Evolutionary conservation across 352 stramenopile species (phyloP), one percentile per base, ranked within the genome.

Genomic region (Peronospora farinosa): DNA sequence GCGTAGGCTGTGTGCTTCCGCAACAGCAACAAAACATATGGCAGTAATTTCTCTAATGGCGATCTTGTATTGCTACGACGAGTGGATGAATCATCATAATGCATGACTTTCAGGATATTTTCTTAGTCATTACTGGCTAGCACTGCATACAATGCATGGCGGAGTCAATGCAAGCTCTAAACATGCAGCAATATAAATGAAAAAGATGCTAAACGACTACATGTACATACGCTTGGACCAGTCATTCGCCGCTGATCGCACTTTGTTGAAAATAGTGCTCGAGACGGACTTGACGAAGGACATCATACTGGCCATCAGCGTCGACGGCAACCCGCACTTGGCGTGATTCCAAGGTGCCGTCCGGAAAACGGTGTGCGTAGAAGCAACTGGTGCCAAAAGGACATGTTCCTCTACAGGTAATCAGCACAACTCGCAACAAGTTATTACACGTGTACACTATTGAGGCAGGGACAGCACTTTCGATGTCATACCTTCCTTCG

Each of bases 371-470:
- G 43, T 95, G 84, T 30, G 77, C 78, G 62, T 92, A 95, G 64
- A 92, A 92, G 53, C 84, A 95, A 60, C 74, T 89, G 30, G 75
- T 82, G n/a, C 81, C 81, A 44, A 95, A 95, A 42, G 79, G 79
- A 74, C 84, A 95, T 19, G 68, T 81, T 21, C 76, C 76, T 44
- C 79, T 88, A 17, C 4, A 57, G 47, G 40, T 43, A 50, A 55
- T 42, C 27, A 48, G 12, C 48, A 57, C 54, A 48, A 43, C 54
- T 32, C 19, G 42, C 42, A 28, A 46, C 40, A 45, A 28, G 15
- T 54, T 36, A 54, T 56, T 58, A 43, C 25, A 54, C 30, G 50
- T 31, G 35, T 45, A 27, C 31, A 38, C 42, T 43, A 39, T 15
- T 31, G 17, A 31, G 21, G 10, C 6, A 40, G 25, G n/a, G 44